phyloP scores from a whole-genome alignment of 768 basidiomycete species.

The Phylloporus rhodoxanthus region DNA sequence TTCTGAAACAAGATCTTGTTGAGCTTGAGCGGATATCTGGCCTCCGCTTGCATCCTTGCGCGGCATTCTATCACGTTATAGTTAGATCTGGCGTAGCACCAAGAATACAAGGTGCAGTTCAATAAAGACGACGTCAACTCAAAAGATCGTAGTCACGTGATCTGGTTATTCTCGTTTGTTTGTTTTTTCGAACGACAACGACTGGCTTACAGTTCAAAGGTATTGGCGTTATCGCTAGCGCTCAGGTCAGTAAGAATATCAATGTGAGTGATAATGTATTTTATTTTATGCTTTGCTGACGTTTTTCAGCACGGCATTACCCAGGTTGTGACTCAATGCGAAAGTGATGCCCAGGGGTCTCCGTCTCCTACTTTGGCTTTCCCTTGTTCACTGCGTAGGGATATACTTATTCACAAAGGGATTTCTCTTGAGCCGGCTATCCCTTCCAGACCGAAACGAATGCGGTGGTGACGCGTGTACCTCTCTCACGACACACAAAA shows the following conservation, averaged over 20 bases:
- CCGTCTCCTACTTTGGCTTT: conserved; percentile 49
- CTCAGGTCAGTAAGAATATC: neutral
- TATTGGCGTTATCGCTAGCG: neutral
- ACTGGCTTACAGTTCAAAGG: too few species aligned
- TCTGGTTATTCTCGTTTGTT: neutral
- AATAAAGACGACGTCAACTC: too few species aligned
- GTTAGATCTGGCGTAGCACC: neutral
- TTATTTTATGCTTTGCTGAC: neutral
- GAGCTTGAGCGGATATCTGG: conserved; percentile 62
- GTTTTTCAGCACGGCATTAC: neutral
- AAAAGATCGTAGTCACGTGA: conserved; percentile 6
- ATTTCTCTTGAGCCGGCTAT: conserved; percentile 74
- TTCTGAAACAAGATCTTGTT: conserved; percentile 74
- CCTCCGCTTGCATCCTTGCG: conserved; percentile 57
- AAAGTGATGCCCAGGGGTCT: conserved; percentile 17
- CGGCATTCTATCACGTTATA: conserved; percentile 44
- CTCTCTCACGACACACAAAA: conserved; percentile 57
- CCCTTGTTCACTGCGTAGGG: conserved; percentile 64
- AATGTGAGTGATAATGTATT: neutral
- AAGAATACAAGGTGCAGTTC: too few species aligned
- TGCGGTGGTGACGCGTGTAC: conserved; percentile 46
- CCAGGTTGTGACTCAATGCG: conserved; percentile 3
- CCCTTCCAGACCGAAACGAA: conserved; percentile 34
- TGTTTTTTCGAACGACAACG: too few species aligned
- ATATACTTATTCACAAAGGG: conserved; percentile 89